Evolutionary conservation across 2,329 filamentous ascomycete genomes (phyloP), one percentile per base, ranked within the genome.

Genomic region (Monosporascus sp.): DNA sequence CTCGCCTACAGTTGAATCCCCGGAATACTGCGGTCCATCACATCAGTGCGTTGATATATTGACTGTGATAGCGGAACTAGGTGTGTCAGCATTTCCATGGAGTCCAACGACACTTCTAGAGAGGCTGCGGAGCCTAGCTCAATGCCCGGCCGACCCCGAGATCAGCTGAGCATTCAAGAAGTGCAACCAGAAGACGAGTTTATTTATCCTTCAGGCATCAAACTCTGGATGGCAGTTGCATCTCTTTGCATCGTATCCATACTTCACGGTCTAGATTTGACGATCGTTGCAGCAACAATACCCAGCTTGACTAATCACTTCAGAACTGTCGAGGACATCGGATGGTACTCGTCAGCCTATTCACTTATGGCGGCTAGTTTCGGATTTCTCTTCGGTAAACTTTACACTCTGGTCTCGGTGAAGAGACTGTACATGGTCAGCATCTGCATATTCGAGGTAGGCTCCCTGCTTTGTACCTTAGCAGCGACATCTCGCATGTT

Each of bases 281-380:
- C 47, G 17, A 49, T 49, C 22, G 31, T 49, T 27, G 20, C 20
- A 14, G 47, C 47, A 36, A 31, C 27, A 31, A 22, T 49, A 31
- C 47, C 47, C 14, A 49, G 47, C 36, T 31, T 49, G 22, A 49
- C 47, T 17, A 22, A 49, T 36, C 18, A 49, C 17, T 49, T 49
- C 47, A 14, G 18, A 49, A 31, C 27, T 5, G 2, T 49, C 47
- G 36, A 49, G 27, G 47, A 49, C 47, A 49, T 31, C 15, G 47
- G 47, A 22, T 49, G 47, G 27, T 49, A 49, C 47, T 49, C 47
- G 36, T 49, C 47, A 11, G 17, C 47, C 5, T 49, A 49, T 31
- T 31, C 22, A n/a, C 20, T 49, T 36, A 17, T 31, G 25, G 22
- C 36, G 22, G 47, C 47, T 37, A n/a, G 22, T 17, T 14, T 49